Evolutionary conservation across 179 eudicot genomes (phyloP), one percentile per base, ranked within the genome.

Genomic region (Actinidia chinensis): DNA sequence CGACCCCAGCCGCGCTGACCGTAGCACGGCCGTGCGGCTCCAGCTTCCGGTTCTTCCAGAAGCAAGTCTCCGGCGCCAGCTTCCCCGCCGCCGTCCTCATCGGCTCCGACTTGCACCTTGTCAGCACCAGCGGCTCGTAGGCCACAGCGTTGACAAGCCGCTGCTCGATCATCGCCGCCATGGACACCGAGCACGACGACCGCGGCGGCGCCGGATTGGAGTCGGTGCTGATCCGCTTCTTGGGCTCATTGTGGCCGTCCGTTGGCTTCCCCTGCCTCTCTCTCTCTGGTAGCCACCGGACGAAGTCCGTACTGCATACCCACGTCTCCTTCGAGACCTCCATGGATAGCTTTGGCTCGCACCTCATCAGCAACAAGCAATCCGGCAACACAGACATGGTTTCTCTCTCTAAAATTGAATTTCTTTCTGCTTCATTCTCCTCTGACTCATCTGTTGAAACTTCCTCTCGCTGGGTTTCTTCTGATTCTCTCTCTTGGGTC

Each of bases 281-380:
- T 68, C 90, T 84, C 85, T 90, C 90, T 2, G 93, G 97, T 5
- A 86, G 83, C 83, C 93, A 85, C 54, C 91, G 66, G 79, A 85
- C 67, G 87, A 95, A 95, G 65, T 95, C 98, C 0, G 91, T 90
- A 79, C 88, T 84, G 79, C 93, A 88, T 1, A 95, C 94, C 98
- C 98, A 95, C 9, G 98, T 95, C 66, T 95, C 98, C 67, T 91
- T 88, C 1, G 98, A 95, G 2, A 93, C 98, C 76, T 95, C 98
- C 98, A 95, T 95, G 17, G 98, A 95, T 0, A 95, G 81, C 85
- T 95, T 95, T 0, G 98, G 98, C 83, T 95, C 98, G 52, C 92
- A 89, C 93, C 89, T 90, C 98, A 95, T 95, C 42, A 95, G 64
- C 25, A 95, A 84, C 74, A 95, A 85, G 78, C 98, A 95, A 63